Evolutionary conservation across 2,329 filamentous ascomycete genomes (phyloP), one percentile per base, ranked within the genome.

Genomic region (Botrytis deweyae): DNA sequence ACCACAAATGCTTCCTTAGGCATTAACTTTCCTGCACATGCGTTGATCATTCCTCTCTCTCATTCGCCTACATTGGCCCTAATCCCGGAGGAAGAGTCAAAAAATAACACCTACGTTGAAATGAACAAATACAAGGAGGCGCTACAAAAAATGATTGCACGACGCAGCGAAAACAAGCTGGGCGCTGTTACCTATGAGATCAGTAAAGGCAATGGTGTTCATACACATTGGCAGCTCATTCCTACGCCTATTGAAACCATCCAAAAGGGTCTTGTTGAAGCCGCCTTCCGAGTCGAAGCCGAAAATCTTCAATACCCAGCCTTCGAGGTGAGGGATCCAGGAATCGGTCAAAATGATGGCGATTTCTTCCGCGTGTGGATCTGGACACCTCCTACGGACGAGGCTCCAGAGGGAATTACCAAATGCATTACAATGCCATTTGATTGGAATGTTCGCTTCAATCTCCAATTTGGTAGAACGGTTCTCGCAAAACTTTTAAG

Each of bases 171-270:
- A 22, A 82, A 88, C 76, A 87, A 88, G 76, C 89, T 98, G 1
- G 96, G 95, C 25, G 89, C 91, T 3, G 92, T 98, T 1, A 96
- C 94, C 0, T 99, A 94, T 90, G 96, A 98, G 83, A 95, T 99
- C 79, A 95, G 91, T 80, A 91, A 94, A 69, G 87, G 86, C 7
- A 88, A 88, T 70, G 94, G 96, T 72, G 90, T 98, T 73, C 96
- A 99, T 81, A 87, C 91, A 1, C 95, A 98, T 80, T 98, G 95
- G 96, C 97, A 99, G 83, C 92, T 97, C 78, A 84, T 98, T 44
- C 94, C 96, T 0, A 86, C 97, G 0, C 88, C 92, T 0, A 85
- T 88, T 0, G 87, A 92, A 16, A 84, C 93, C 63, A 88, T 97
- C 69, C 84, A 84, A 33, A 89, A 90, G 65, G 92, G 93, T 0